Evolutionary conservation across 495 filamentous ascomycete genomes (phyloP).

Genomic region (Penicillium malachiteum): DNA sequence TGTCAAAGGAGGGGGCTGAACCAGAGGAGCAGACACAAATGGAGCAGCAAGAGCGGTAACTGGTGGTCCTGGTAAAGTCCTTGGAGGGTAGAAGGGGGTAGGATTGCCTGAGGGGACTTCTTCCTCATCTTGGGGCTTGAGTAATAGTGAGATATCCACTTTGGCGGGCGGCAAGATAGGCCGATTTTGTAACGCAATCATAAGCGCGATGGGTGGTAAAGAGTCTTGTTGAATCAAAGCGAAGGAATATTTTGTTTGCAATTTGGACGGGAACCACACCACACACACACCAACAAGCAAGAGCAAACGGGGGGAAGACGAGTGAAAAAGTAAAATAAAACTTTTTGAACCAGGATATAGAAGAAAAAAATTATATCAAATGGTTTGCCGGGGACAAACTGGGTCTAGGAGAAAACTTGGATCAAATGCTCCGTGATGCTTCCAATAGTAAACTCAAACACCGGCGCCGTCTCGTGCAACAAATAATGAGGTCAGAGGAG

Average conservation of each 20-base stretch:
- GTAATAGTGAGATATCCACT: conserved; percentile 86
- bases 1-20: conserved; percentile 30
- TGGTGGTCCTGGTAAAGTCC: conserved; percentile 48
- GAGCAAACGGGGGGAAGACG: no score
- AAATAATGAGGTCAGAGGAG: conserved; percentile 27
- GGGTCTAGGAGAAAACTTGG: neutral
- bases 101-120: conserved; percentile 58
- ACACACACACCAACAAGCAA: neutral
- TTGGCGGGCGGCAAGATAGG: conserved; percentile 58
- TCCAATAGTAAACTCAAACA: conserved; percentile 17
- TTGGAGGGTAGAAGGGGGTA: conserved; percentile 48
- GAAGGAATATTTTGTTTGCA: neutral
- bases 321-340: no score
- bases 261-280: neutral
- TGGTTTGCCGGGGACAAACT: no score
- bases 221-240: neutral
- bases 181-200: conserved; percentile 52
- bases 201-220: conserved; percentile 40
- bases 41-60: conserved; percentile 24
- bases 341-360: no score
- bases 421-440: conserved; percentile 13
- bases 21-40: conserved; percentile 35
- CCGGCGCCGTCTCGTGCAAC: conserved; percentile 21
- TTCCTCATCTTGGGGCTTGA: conserved; percentile 79
- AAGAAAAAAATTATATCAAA: no score